Conservation (phyloP, 768 basidiomycete genomes). For the Trametopsis cervina region DNA sequence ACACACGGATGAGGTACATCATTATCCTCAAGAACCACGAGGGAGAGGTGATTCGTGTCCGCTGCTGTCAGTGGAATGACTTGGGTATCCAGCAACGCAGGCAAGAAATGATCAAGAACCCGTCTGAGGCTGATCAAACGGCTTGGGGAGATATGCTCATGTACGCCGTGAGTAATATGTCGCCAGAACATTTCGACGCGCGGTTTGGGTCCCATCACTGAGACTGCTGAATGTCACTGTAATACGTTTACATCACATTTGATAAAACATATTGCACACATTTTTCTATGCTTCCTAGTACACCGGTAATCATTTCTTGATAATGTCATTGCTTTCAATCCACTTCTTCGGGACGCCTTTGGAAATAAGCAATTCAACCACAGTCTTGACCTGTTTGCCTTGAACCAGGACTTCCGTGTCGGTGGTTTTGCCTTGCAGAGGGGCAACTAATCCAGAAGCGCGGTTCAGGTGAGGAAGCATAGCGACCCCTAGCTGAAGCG, state of each 20-base stretch:
- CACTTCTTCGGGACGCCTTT: conserved; percentile 79
- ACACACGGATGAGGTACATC: not conserved
- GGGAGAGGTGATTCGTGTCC: not conserved
- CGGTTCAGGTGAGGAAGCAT: not conserved
- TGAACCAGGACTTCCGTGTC: conserved; percentile 76
- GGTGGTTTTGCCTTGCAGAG: conserved; percentile 48
- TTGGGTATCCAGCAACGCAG: not conserved
- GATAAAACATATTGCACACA: no score
- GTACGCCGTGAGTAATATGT: not conserved
- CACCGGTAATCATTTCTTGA: no score
- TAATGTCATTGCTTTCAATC: conserved; percentile 52
- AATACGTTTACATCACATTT: no score
- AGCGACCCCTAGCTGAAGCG: conserved; percentile 16
- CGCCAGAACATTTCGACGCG: not conserved
- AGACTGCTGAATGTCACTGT: no score
- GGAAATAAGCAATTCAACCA: conserved; percentile 57
- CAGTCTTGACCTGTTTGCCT: conserved; percentile 67
- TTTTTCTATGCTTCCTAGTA: conserved; percentile 42
- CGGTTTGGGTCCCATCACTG: no score
- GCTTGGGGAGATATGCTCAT: not conserved
- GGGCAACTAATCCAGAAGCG: conserved; percentile 40
- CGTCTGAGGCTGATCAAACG: no score
- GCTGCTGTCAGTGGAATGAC: not conserved
- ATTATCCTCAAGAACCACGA: not conserved
- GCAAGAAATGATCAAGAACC: not conserved